Conservation (phyloP, 2,329 filamentous ascomycete genomes). For the Tolypocladium sp. region DNA sequence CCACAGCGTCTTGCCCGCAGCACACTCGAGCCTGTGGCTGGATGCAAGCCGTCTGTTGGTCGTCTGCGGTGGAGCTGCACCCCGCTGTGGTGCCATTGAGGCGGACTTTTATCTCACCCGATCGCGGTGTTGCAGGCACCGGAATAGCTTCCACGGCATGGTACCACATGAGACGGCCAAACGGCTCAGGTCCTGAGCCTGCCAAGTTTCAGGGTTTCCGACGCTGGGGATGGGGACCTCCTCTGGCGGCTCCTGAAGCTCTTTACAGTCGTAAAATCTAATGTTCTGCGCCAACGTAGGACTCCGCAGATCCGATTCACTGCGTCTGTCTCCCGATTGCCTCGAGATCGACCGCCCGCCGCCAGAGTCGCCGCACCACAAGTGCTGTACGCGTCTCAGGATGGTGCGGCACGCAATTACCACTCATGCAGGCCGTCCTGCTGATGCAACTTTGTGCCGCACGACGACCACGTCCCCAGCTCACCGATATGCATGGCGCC, state of each 20-base stretch:
- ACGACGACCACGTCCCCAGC: not conserved
- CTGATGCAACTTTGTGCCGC: not conserved
- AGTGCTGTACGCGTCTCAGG: not conserved
- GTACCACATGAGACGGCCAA: not conserved
- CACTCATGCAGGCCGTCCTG: not conserved
- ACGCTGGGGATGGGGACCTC: not conserved
- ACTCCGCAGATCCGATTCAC: not conserved
- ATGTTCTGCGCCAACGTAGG: not conserved
- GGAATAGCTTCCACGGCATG: not conserved
- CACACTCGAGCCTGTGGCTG: not conserved
- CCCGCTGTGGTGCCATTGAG: not conserved
- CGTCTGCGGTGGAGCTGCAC: not conserved
- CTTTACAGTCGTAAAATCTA: not conserved
- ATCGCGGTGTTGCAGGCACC: not conserved
- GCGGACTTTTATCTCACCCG: not conserved
- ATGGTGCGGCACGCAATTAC: not conserved
- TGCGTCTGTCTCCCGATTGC: not conserved
- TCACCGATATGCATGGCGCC: constrained; percentile 3
- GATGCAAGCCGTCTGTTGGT: not conserved
- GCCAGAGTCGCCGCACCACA: not conserved
- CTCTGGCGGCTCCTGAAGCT: not conserved
- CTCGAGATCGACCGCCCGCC: not conserved
- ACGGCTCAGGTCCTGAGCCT: not conserved
- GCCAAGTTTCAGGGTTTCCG: not conserved
- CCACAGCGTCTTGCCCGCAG: not conserved